These are phyloP conservation scores for Canna indica DNA, from an alignment of 176 grass and related monocot species.

Conservation along the genomic window DNA sequence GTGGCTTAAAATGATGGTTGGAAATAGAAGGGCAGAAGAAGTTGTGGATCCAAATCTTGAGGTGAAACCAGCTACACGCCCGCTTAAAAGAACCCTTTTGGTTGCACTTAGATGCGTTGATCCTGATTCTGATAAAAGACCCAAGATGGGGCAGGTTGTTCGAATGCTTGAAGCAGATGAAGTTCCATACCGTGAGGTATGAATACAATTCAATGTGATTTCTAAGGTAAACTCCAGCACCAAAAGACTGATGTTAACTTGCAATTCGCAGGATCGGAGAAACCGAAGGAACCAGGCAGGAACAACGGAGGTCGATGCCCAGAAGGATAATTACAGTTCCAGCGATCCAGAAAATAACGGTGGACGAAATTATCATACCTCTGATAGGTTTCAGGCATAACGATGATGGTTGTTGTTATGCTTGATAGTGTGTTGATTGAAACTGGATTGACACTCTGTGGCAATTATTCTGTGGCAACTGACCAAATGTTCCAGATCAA, in stretches of 20 bases:
- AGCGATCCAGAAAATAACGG: slow-evolving; percentile 45
- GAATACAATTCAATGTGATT: background rate
- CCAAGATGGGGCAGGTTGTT: slow-evolving; percentile 73
- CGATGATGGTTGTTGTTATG: background rate
- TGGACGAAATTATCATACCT: slow-evolving; percentile 36
- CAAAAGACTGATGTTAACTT: background rate
- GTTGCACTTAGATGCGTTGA: slow-evolving; percentile 65
- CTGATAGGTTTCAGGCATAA: slow-evolving; percentile 34
- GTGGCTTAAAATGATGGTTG: slow-evolving; percentile 84
- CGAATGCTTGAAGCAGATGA: slow-evolving; percentile 78
- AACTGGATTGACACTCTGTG: too few relatives aligned
- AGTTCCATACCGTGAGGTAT: slow-evolving; percentile 70
- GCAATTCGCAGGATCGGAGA: slow-evolving; percentile 41
- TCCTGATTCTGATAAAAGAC: slow-evolving; percentile 77
- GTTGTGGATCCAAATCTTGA: slow-evolving; percentile 55
- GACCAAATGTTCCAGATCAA: background rate
- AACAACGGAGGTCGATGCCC: slow-evolving; percentile 54
- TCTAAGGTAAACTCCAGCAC: background rate
- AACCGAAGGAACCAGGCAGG: slow-evolving; percentile 48
- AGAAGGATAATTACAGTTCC: slow-evolving; percentile 38
- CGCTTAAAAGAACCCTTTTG: slow-evolving; percentile 59
- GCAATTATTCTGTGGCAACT: background rate
- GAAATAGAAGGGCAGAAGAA: slow-evolving; percentile 63
- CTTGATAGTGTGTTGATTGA: too few relatives aligned
- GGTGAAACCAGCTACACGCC: slow-evolving; percentile 36